These are phyloP conservation scores for Colletotrichum liaoningense DNA, from an alignment of 2,329 filamentous ascomycete genomes.

Conservation along the genomic window DNA sequence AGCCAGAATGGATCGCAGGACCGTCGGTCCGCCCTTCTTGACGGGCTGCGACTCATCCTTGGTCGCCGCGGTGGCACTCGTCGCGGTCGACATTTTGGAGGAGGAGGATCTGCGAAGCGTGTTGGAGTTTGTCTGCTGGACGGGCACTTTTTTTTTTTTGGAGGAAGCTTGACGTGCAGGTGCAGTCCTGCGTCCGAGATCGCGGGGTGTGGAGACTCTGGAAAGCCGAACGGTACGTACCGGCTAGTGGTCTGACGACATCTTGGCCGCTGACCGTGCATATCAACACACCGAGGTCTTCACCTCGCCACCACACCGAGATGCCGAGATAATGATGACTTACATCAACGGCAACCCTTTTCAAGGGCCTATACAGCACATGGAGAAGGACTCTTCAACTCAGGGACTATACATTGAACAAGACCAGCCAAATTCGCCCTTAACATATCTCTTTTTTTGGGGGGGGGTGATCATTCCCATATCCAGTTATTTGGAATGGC, in stretches of 20 bases:
- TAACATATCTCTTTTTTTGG: too few species aligned
- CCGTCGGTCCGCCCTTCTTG: slow-evolving; percentile 72
- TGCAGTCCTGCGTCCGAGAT: slow-evolving; percentile 28
- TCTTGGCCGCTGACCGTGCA: background rate
- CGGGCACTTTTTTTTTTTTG: slow-evolving; percentile 11
- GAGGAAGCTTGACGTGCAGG: slow-evolving; percentile 19
- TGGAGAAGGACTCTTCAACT: too few species aligned
- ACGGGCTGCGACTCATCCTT: slow-evolving; percentile 42
- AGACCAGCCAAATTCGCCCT: too few species aligned
- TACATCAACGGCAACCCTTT: background rate
- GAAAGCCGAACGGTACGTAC: slow-evolving; percentile 4
- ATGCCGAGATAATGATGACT: background rate
- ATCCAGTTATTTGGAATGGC: too few species aligned
- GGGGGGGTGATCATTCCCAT: too few species aligned
- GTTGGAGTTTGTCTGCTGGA: slow-evolving; percentile 3
- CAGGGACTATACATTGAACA: too few species aligned
- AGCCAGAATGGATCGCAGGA: slow-evolving; percentile 89
- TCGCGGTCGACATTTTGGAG: slow-evolving; percentile 29
- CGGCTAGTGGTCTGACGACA: slow-evolving; percentile 10
- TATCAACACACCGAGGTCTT: slow-evolving; percentile 2
- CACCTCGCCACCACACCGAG: slow-evolving; percentile 1
- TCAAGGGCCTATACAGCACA: too few species aligned
- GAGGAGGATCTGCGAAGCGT: slow-evolving; percentile 14
- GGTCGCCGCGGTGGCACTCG: slow-evolving; percentile 37
- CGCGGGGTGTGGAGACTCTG: slow-evolving; percentile 32